Conservation (phyloP, 2,329 filamentous ascomycete genomes). For the Penicillium oxalicum region DNA sequence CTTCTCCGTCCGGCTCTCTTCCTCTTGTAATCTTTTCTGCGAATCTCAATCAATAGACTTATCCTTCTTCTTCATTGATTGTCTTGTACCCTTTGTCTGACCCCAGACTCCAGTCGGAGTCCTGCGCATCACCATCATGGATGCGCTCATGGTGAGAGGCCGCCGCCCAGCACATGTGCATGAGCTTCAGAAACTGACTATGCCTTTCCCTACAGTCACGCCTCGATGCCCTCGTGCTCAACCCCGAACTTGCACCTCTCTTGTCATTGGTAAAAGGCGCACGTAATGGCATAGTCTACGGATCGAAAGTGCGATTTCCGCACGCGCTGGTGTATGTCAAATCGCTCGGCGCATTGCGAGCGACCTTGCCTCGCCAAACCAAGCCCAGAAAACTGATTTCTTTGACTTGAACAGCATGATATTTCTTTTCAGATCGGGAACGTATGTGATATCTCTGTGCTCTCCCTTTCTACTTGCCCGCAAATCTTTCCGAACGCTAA, state of each 20-base stretch:
- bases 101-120: constrained; percentile 24
- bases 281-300: constrained; percentile 95
- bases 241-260: constrained; percentile 78
- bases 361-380: neutral
- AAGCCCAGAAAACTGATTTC: constrained; percentile 11
- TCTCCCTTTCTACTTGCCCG: constrained; percentile 17
- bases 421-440: constrained; percentile 88
- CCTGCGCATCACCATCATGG: constrained; percentile 27
- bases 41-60: constrained; percentile 2
- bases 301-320: constrained; percentile 94
- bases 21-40: constrained; percentile 8
- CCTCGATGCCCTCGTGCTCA: constrained; percentile 69
- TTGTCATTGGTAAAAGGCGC: constrained; percentile 85
- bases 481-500: constrained; percentile 7
- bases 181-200: constrained; percentile 1
- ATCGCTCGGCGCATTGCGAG: neutral
- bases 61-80: constrained; percentile 6
- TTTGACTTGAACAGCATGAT: constrained; percentile 63
- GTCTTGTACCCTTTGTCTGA: constrained; percentile 12
- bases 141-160: constrained; percentile 29
- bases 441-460: constrained; percentile 45
- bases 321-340: constrained; percentile 74
- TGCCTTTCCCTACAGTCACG: constrained; percentile 47
- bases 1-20: constrained; percentile 1
- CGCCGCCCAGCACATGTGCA: constrained; percentile 10